Evolutionary conservation across 306 rosid genomes (phyloP).

Genomic region (Begonia masoniana): DNA sequence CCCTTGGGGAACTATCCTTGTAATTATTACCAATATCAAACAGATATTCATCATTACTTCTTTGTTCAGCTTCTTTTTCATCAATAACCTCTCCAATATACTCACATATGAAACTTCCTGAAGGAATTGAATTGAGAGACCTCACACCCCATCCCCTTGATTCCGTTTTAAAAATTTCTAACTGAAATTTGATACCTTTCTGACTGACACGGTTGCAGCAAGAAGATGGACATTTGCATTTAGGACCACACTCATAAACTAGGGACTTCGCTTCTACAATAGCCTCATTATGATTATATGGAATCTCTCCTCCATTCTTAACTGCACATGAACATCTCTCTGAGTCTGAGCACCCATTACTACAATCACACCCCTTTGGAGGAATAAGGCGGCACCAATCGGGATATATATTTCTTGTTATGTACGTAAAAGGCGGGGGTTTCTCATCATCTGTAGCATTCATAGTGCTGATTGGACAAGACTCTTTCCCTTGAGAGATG

Average conservation of each 20-base stretch:
- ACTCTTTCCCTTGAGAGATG: conserved; percentile 73
- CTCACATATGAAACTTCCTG: conserved; percentile 88
- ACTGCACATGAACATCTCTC: conserved; percentile 59
- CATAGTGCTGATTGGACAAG: conserved; percentile 61
- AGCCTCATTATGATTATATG: conserved; percentile 64
- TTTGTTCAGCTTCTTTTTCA: conserved; percentile 76
- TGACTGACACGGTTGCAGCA: conserved; percentile 82
- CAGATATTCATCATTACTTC: conserved; percentile 80
- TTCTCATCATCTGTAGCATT: conserved; percentile 67
- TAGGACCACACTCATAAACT: conserved; percentile 80
- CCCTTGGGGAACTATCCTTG: conserved; percentile 46
- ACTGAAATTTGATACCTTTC: conserved; percentile 63
- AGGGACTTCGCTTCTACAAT: conserved; percentile 80
- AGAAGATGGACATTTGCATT: conserved; percentile 64
- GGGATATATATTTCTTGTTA: conserved; percentile 64
- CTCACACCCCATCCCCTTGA: conserved; percentile 94
- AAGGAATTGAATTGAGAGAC: conserved; percentile 76
- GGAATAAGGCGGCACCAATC: conserved; percentile 38
- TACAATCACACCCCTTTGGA: conserved; percentile 60
- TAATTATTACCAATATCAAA: conserved; percentile 73
- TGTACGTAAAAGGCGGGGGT: conserved; percentile 63
- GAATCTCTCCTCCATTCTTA: conserved; percentile 73
- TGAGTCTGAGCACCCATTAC: conserved; percentile 60
- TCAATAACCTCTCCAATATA: conserved; percentile 86
- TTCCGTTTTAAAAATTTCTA: conserved; percentile 73